phyloP scores from a whole-genome alignment of 2,329 filamentous ascomycete genomes.

The Exophiala lecanii-corni region DNA sequence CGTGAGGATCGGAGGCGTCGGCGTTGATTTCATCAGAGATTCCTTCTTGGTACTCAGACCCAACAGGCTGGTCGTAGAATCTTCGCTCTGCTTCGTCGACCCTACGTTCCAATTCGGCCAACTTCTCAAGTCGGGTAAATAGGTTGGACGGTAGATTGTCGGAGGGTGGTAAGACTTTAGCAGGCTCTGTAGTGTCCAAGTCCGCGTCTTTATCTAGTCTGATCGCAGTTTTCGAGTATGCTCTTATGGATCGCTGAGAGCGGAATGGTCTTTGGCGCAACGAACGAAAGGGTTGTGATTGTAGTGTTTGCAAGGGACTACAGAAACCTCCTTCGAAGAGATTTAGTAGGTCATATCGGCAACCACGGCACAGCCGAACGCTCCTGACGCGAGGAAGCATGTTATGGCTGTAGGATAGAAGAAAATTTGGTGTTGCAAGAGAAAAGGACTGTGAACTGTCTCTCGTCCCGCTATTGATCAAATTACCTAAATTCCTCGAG shows the following conservation, averaged over 20 bases:
- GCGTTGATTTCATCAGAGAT: neutral
- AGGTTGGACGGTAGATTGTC: neutral
- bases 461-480: too few relatives aligned
- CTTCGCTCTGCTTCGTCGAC: neutral
- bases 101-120: neutral
- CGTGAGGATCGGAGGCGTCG: neutral
- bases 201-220: neutral
- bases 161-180: neutral
- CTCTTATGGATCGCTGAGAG: neutral
- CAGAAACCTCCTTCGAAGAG: conserved; percentile 34
- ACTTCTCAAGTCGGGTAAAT: neutral
- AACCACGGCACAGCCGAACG: conserved; percentile 30
- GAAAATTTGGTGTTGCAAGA: too few relatives aligned
- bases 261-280: neutral
- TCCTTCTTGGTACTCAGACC: neutral
- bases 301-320: conserved; percentile 13
- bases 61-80: neutral
- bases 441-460: too few relatives aligned
- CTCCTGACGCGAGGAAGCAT: conserved; percentile 17
- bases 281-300: conserved; percentile 10
- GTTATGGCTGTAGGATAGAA: too few relatives aligned
- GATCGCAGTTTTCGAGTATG: neutral
- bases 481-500: too few relatives aligned
- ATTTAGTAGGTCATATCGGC: conserved; percentile 31
- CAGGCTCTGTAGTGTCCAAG: neutral